phyloP scores from a whole-genome alignment of 495 filamentous ascomycete genomes.

The Mytilinidion resinicola region DNA sequence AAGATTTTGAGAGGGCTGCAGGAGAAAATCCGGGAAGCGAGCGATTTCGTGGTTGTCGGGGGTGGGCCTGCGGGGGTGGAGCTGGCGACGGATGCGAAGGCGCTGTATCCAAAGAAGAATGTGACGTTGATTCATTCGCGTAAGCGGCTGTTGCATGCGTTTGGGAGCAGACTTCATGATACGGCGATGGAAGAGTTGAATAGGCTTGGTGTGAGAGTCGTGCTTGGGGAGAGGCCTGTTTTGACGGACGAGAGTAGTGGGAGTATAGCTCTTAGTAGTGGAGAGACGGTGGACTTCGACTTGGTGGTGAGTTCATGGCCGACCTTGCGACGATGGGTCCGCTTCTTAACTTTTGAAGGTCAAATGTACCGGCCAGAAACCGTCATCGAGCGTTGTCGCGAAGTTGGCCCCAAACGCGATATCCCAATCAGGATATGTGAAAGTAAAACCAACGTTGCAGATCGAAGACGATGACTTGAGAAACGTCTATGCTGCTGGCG shows the following conservation, averaged over 20 bases:
- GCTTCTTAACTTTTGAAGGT: slow-evolving; percentile 30
- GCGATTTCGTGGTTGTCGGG: slow-evolving; percentile 51
- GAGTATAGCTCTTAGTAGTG: slow-evolving; percentile 29
- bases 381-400: slow-evolving; percentile 47
- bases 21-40: slow-evolving; percentile 33
- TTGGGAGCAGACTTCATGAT: slow-evolving; percentile 46
- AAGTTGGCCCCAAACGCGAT: slow-evolving; percentile 42
- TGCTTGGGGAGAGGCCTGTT: slow-evolving; percentile 37
- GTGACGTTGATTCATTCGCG: slow-evolving; percentile 55
- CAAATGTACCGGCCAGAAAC: slow-evolving; percentile 51
- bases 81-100: slow-evolving; percentile 55
- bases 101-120: slow-evolving; percentile 50
- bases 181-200: slow-evolving; percentile 38
- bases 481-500: slow-evolving; percentile 53
- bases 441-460: slow-evolving; percentile 52
- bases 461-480: slow-evolving; percentile 43
- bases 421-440: slow-evolving; percentile 46
- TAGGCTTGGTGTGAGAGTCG: slow-evolving; percentile 39
- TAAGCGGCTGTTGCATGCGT: slow-evolving; percentile 45
- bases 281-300: slow-evolving; percentile 27
- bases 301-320: slow-evolving; percentile 31
- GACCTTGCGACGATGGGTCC: neutral
- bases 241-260: neutral
- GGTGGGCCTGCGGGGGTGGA: slow-evolving; percentile 58
- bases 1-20: slow-evolving; percentile 13